A percentile compares a stretch with the other conserved stretches of the same genome.
Conservation (phyloP, 345 rosid genomes). For the Ceriops tagal region DNA sequence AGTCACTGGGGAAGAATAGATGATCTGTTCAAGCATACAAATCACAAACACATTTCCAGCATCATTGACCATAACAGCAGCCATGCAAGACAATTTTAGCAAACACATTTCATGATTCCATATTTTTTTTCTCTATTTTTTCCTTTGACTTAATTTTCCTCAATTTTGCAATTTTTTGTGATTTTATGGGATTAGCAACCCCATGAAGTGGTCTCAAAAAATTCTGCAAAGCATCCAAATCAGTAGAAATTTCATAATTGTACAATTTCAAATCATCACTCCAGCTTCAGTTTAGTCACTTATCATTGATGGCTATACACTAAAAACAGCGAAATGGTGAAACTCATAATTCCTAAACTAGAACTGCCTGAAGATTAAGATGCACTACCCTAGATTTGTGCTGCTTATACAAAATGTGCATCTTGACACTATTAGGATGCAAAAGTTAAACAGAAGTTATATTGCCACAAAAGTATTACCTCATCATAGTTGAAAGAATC, state of each 20-base stretch:
- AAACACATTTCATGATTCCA: no score
- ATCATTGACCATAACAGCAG: no score
- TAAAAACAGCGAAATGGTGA: no score
- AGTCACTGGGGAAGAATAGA: no score
- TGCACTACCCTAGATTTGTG: not conserved
- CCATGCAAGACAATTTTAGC: no score
- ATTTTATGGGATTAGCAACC: no score
- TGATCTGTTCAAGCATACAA: not conserved
- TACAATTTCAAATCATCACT: not conserved
- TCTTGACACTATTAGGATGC: not conserved
- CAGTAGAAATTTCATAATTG: not conserved
- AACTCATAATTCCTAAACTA: not conserved
- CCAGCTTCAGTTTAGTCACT: no score
- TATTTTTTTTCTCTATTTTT: no score
- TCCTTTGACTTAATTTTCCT: no score
- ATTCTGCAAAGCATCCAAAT: not conserved
- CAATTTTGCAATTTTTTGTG: no score
- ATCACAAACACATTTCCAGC: not conserved
- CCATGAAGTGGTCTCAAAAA: no score
- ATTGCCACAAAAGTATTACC: constrained; percentile 38
- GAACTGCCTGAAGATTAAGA: not conserved
- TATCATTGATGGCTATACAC: no score
- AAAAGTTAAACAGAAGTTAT: not conserved
- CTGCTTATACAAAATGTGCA: not conserved
- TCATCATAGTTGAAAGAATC: constrained; percentile 82